phyloP scores from a whole-genome alignment of 225 moss, liverwort and hornwort genomes.

The Anthoceros angustus region DNA sequence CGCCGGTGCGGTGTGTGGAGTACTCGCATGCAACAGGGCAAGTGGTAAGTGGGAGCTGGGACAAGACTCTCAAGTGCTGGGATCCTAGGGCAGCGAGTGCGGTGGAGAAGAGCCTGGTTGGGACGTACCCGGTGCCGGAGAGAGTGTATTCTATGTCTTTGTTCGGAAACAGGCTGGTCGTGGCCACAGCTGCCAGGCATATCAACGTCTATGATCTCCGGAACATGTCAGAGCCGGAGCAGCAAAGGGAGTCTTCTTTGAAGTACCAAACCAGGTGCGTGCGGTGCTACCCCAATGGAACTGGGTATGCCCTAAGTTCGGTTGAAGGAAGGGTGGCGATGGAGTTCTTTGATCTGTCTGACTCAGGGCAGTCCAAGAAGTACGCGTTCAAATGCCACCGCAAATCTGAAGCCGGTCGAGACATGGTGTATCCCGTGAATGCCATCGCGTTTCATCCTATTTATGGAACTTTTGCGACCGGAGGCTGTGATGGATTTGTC shows the following conservation, averaged over 20 bases:
- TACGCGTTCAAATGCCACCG: slow-evolving; percentile 98
- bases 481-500: slow-evolving; percentile 96
- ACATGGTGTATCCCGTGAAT: slow-evolving; percentile 95
- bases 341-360: slow-evolving; percentile 97
- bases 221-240: slow-evolving; percentile 81
- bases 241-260: slow-evolving; percentile 74
- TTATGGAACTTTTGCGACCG: slow-evolving; percentile 98
- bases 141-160: slow-evolving; percentile 97
- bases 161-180: slow-evolving; percentile 80
- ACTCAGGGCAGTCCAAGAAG: slow-evolving; percentile 93
- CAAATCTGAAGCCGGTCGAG: slow-evolving; percentile 94
- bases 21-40: slow-evolving; percentile 93
- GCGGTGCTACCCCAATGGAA: slow-evolving; percentile 91
- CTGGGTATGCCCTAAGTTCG: slow-evolving; percentile 97
- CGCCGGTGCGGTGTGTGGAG: slow-evolving; percentile 86
- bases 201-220: slow-evolving; percentile 88
- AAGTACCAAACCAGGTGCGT: slow-evolving; percentile 99
- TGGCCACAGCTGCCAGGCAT: slow-evolving; percentile 83
- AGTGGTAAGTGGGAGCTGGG: slow-evolving; percentile 92
- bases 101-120: slow-evolving; percentile 23
- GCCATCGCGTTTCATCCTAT: slow-evolving; percentile 96
- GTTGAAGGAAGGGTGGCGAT: slow-evolving; percentile 99
- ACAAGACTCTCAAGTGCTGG: slow-evolving; percentile 96
- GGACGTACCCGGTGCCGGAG: slow-evolving; percentile 67
- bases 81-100: slow-evolving; percentile 72